These are phyloP conservation scores for Marasmius fiardii DNA, from an alignment of 1,284 basidiomycete species.

Conservation along the genomic window DNA sequence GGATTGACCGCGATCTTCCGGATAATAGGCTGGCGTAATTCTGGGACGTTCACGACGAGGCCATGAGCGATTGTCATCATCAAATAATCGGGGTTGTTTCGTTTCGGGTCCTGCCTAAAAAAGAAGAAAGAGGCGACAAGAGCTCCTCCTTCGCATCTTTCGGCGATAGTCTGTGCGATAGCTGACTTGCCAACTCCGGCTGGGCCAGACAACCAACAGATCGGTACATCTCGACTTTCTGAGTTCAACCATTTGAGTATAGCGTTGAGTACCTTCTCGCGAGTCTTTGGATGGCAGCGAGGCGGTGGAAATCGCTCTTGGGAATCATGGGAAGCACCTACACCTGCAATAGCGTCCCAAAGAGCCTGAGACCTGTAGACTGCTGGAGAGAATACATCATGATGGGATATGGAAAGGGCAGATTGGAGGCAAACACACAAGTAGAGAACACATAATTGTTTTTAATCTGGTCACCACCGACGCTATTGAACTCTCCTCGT, in stretches of 20 bases:
- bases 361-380: not conserved
- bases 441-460: not conserved
- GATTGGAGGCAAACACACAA: not conserved
- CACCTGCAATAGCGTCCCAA: not conserved
- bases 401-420: not conserved
- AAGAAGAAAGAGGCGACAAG: constrained; percentile 19
- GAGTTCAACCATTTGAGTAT: constrained; percentile 11
- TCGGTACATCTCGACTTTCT: not conserved
- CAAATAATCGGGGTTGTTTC: constrained; percentile 2
- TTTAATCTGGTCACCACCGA: not conserved
- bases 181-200: constrained; percentile 19
- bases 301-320: constrained; percentile 5
- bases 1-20: not conserved
- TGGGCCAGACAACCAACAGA: constrained; percentile 17
- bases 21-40: not conserved
- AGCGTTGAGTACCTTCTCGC: constrained; percentile 11
- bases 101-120: not conserved
- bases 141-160: not conserved
- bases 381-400: not conserved
- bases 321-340: not conserved
- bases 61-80: constrained; percentile 6
- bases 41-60: not conserved
- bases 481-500: not conserved
- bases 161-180: constrained; percentile 17
- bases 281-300: constrained; percentile 14